Base-by-base conservation (phyloP, 2,329 filamentous ascomycete genomes). In the Alternaria gaisen region DNA sequence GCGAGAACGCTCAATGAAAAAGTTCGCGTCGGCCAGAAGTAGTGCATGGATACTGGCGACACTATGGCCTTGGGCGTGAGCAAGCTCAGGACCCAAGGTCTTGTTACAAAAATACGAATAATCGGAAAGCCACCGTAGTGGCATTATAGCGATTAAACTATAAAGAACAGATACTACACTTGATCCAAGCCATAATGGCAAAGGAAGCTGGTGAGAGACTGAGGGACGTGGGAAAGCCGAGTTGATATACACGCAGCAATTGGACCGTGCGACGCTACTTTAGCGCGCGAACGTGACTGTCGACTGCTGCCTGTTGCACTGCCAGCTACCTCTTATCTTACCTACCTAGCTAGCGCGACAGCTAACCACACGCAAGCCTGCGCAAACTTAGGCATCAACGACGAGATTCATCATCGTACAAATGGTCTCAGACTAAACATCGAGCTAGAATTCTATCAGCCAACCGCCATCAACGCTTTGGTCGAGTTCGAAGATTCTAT, bases 161-260 rank as follows among this genome's bases (percentile, higher is more conserved):
- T 32, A 12, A 48, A 48, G 44, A 48, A 48, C 28, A 48, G 44
- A 48, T 36, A 48, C 46, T 48, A 48, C 20, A 48, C 46, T 48
- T 48, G 30, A 24, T 48, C 46, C 4, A 4, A 48, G 46, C 46
- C 20, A 11, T 5, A 16, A 48, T 30, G 30, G 46, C 46, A 48
- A 48, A 48, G 46, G n/a, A 20, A 48, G 46, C 46, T 48, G 18
- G 8, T 10, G 18, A 34, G 30, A 4, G 0, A 5, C 3, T 9
- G 12, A 48, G 46, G 46, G 30, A 36, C 18, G 30, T 20, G 30
- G 30, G 30, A 24, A n/a, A 8, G 46, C 18, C 4, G 30, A 8
- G 20, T 36, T 48, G 20, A 48, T 48, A 34, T 48, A 48, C 12
- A 24, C 14, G 12, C 9, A 11, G 20, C 0, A 12, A 12, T 8